A percentile compares a stretch with the other conserved stretches of the same genome.
These are phyloP conservation scores for Balamuthia mandrillaris DNA, from an alignment of 208 protist species.

Conservation along the genomic window DNA sequence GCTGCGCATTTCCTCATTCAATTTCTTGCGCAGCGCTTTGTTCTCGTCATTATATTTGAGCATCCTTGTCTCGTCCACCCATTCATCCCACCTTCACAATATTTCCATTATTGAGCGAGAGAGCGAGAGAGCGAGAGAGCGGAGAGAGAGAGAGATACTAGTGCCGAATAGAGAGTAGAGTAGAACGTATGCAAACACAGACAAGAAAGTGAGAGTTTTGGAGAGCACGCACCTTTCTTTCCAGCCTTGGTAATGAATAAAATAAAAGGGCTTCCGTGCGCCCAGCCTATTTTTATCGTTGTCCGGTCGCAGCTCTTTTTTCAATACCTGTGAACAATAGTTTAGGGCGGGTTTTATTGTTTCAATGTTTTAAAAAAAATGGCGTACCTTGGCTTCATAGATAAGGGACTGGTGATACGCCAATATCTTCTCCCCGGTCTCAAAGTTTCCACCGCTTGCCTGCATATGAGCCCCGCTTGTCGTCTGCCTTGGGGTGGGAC, in stretches of 20 bases:
- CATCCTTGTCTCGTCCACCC: conserved; percentile 36
- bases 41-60: conserved; percentile 22
- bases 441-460: no score
- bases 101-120: neutral
- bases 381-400: conserved; percentile 35
- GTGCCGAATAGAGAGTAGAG: neutral
- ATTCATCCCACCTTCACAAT: conserved; percentile 16
- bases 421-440: conserved; percentile 29
- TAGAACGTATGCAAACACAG: neutral
- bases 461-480: no score
- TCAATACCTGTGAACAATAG: neutral
- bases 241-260: conserved; percentile 39
- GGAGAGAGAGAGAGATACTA: neutral
- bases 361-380: neutral
- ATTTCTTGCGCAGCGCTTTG: neutral
- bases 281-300: neutral
- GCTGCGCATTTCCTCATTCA: neutral
- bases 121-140: neutral
- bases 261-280: conserved; percentile 26
- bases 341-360: neutral
- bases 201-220: neutral
- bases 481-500: no score
- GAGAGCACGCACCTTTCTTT: conserved; percentile 21
- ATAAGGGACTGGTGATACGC: conserved; percentile 34
- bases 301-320: neutral